These are phyloP conservation scores for Calonectria multiphialidica DNA, from an alignment of 2,329 filamentous ascomycete genomes.

Conservation along the genomic window DNA sequence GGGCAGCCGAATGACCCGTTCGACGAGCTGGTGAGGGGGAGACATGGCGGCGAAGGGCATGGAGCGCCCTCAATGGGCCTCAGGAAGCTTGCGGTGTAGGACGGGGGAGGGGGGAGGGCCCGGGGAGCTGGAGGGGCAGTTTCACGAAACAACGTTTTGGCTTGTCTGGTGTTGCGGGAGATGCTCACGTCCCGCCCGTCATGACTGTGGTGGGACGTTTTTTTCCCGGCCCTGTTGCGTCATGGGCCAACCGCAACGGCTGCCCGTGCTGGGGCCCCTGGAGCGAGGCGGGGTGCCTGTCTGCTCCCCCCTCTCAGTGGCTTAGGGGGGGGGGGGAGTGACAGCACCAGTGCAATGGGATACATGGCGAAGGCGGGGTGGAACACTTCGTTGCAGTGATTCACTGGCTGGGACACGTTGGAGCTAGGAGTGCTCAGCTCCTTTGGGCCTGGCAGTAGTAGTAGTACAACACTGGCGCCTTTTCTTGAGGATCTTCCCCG, in stretches of 20 bases:
- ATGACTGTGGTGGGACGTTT: not conserved
- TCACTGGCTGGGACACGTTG: not conserved
- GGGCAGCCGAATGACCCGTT: not conserved
- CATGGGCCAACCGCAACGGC: not conserved
- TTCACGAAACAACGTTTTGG: not conserved
- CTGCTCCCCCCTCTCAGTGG: not conserved
- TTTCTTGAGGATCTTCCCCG: not conserved
- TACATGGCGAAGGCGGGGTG: not conserved
- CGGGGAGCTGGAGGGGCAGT: not conserved
- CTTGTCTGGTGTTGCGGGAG: not conserved
- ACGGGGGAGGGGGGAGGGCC: too few species aligned
- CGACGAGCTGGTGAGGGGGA: constrained; percentile 27
- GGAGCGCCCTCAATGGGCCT: constrained; percentile 20
- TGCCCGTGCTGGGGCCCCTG: not conserved
- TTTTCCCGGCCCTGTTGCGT: not conserved
- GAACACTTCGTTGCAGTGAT: not conserved
- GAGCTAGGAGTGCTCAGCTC: not conserved
- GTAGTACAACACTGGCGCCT: not conserved
- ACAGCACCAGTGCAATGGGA: not conserved
- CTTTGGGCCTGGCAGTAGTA: not conserved
- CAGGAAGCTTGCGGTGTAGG: not conserved
- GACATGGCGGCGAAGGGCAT: constrained; percentile 24
- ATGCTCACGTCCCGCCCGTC: not conserved
- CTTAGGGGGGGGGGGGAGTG: not conserved
- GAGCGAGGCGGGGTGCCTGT: not conserved